Evolutionary conservation across 805 yeast genomes (phyloP), one percentile per base, ranked within the genome.

Genomic region (Sugiyamaella valdiviana): DNA sequence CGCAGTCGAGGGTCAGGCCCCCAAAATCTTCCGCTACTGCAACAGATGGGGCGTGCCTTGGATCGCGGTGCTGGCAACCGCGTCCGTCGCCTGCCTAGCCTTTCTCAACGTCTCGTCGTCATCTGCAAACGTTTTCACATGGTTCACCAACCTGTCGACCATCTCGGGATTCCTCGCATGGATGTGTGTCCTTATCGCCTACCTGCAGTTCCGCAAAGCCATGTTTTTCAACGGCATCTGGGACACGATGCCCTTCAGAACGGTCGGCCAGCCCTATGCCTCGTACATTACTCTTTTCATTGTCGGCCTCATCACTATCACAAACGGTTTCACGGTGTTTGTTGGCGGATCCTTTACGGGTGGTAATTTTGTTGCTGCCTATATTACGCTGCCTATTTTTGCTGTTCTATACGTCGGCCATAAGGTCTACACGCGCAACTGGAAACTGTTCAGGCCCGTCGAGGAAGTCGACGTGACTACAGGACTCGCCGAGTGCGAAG

Each of bases 311-410:
- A 59, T 84, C 45, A 68, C 82, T 24, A 45, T 84, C 41, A 82
- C 89, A n/a, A 83, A 84, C 57, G 90, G 90, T 49, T 84, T 80
- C 60, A 81, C 76, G 2, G 82, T 78, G 4, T 83, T 83, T 64
- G 74, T 83, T 51, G 72, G 71, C 16, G 62, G 59, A 23, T 57
- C 64, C 44, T 81, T 80, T 71, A 72, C 70, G 12, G 74, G 64
- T 0, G 63, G 76, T 5, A 82, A 80, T 62, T 83, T 83, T 57
- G 66, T 83, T 44, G 89, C 90, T 29, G 84, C 89, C 7, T 83
- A 83, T 64, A 71, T 83, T 51, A 82, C 88, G 0, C 60, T 83
- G 43, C 85, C 83, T 32, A 71, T 77, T 49, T 73, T 79, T 53
- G 51, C 76, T 2, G 66, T 66, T 3, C 67, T 83, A 40, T 83